Conservation (phyloP, 768 basidiomycete genomes). For the Panellus pusillus region DNA sequence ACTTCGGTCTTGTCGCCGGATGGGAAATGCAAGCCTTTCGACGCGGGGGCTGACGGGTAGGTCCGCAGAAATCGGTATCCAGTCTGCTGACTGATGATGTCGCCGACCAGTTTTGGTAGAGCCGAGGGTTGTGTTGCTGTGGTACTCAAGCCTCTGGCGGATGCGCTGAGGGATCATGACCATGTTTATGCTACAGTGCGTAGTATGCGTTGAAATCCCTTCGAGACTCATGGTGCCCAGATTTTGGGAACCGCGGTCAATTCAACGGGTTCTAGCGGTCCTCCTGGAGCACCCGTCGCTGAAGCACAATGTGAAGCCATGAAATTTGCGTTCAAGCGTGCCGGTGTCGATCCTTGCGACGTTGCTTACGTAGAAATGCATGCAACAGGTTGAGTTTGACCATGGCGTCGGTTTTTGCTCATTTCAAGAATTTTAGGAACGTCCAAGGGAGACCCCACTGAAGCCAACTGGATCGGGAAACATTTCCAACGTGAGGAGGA, state of each 20-base stretch:
- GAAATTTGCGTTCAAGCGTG: slow-evolving; percentile 33
- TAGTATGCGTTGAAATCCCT: not conserved
- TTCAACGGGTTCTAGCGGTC: slow-evolving; percentile 35
- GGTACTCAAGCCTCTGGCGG: slow-evolving; percentile 40
- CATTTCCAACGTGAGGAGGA: slow-evolving; percentile 33
- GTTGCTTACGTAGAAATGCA: slow-evolving; percentile 54
- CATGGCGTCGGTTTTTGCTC: not conserved
- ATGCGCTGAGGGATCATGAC: slow-evolving; percentile 40
- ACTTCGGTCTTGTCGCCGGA: slow-evolving; percentile 29
- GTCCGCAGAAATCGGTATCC: not conserved
- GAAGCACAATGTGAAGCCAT: slow-evolving; percentile 40
- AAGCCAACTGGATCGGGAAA: slow-evolving; percentile 50
- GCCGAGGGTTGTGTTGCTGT: slow-evolving; percentile 40
- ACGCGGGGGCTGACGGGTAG: slow-evolving; percentile 32
- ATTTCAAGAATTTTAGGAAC: slow-evolving; percentile 25
- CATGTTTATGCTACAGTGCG: slow-evolving; percentile 41
- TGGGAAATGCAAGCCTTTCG: slow-evolving; percentile 36
- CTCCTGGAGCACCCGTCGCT: slow-evolving; percentile 40
- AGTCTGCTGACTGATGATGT: not conserved
- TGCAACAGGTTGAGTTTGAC: slow-evolving; percentile 37
- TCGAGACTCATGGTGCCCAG: slow-evolving; percentile 21
- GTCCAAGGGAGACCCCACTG: slow-evolving; percentile 49
- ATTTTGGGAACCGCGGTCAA: slow-evolving; percentile 41
- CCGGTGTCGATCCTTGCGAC: slow-evolving; percentile 34
- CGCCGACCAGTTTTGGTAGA: slow-evolving; percentile 33